Percentiles rank a stretch among this genome's conserved stretches.
These are phyloP conservation scores for Alectoria sarmentosa DNA, from an alignment of 495 filamentous ascomycete genomes.

Conservation along the genomic window DNA sequence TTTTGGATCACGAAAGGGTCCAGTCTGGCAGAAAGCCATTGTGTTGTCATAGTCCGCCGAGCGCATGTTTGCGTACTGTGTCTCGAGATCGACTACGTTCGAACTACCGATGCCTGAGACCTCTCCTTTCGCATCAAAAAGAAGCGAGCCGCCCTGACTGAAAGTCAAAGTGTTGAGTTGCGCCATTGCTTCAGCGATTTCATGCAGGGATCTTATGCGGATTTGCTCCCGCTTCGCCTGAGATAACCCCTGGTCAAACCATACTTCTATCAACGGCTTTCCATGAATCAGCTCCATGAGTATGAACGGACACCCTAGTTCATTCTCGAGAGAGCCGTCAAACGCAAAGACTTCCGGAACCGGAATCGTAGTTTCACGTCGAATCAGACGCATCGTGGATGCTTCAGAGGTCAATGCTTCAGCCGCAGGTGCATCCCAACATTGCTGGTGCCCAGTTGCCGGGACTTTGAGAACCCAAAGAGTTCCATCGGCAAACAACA, in stretches of 20 bases:
- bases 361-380: constrained; percentile 29
- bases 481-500: constrained; percentile 21
- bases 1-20: background rate
- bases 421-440: constrained; percentile 26
- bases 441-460: constrained; percentile 23
- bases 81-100: background rate
- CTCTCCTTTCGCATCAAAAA: background rate
- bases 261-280: constrained; percentile 23
- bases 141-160: background rate
- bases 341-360: constrained; percentile 30
- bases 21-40: background rate
- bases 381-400: constrained; percentile 29
- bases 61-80: background rate
- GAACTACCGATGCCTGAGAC: background rate
- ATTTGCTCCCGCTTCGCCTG: background rate
- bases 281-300: constrained; percentile 26
- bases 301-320: constrained; percentile 10
- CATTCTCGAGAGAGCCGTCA: constrained; percentile 18
- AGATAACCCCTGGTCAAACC: constrained; percentile 21
- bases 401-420: constrained; percentile 28
- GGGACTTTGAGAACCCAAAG: constrained; percentile 28
- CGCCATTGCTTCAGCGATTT: background rate
- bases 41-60: background rate
- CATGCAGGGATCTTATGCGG: background rate
- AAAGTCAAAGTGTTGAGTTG: background rate